Evolutionary conservation across 2,329 filamentous ascomycete species (phyloP).

Genomic region (Paecilomyces fulvus): DNA sequence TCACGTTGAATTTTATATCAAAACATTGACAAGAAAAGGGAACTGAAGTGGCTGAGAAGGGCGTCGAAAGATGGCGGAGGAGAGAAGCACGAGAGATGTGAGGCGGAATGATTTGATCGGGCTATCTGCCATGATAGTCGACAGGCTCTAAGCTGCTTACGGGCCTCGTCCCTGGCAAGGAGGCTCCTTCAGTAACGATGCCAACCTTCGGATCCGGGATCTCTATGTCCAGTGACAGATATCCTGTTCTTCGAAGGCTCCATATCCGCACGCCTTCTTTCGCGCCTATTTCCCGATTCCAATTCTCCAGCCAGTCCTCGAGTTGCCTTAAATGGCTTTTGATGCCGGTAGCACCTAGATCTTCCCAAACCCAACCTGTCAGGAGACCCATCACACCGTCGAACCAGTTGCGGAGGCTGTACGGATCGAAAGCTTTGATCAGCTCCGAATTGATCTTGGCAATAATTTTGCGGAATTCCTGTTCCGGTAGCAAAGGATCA

Average conservation of each 20-base stretch:
- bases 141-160: conserved; percentile 20
- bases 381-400: conserved; percentile 71
- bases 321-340: conserved; percentile 63
- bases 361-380: conserved; percentile 94
- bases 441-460: conserved; percentile 74
- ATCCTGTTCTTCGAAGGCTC: conserved; percentile 71
- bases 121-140: not conserved
- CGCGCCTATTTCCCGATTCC: conserved; percentile 63
- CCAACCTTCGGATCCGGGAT: conserved; percentile 44
- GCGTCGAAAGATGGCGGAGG: not conserved
- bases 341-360: conserved; percentile 66
- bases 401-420: conserved; percentile 64
- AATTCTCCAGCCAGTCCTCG: conserved; percentile 75
- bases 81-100: not conserved
- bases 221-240: conserved; percentile 58
- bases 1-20: not conserved
- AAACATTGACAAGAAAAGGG: not conserved
- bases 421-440: conserved; percentile 71
- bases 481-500: conserved; percentile 75
- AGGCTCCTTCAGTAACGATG: conserved; percentile 31
- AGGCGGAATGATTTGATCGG: not conserved
- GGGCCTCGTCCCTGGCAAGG: conserved; percentile 26
- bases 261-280: conserved; percentile 64
- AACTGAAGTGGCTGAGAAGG: not conserved
- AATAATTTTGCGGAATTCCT: conserved; percentile 75